Conservation (phyloP, 495 filamentous ascomycete species). For the Aspergillus panamensis region DNA sequence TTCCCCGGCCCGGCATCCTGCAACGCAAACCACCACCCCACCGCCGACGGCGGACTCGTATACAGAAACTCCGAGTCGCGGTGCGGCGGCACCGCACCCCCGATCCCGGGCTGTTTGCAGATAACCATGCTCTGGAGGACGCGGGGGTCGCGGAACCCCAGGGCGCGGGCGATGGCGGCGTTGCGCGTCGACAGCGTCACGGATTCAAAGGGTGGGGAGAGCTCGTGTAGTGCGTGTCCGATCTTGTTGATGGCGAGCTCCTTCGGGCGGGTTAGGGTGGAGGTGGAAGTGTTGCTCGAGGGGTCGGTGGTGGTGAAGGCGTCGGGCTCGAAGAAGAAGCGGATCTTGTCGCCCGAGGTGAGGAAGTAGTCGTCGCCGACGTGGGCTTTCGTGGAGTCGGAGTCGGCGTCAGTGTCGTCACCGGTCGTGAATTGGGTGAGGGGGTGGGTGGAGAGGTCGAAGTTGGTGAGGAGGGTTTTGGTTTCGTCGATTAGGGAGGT, state of each 20-base stretch:
- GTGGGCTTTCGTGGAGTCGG: conserved; percentile 45
- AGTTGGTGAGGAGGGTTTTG: conserved; percentile 64
- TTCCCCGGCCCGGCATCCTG: conserved; percentile 85
- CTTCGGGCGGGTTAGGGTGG: conserved; percentile 67
- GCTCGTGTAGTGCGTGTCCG: conserved; percentile 79
- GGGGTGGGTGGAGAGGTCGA: conserved; percentile 76
- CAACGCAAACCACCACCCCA: conserved; percentile 94
- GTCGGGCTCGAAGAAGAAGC: conserved; percentile 95
- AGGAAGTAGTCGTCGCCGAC: conserved; percentile 97
- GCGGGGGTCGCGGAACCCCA: conserved; percentile 72
- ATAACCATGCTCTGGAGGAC: conserved; percentile 95
- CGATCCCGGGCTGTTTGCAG: conserved; percentile 96
- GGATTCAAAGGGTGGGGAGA: conserved; percentile 66
- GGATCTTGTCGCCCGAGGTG: conserved; percentile 78
- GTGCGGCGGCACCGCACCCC: conserved; percentile 80
- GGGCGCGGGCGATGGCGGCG: conserved; percentile 61
- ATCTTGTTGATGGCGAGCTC: conserved; percentile 91
- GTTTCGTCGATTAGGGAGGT: conserved; percentile 69
- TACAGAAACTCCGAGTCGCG: conserved; percentile 93
- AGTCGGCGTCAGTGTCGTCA: conserved; percentile 36
- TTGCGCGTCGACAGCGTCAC: conserved; percentile 54
- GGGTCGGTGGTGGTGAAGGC: conserved; percentile 43
- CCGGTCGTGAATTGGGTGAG: conserved; percentile 91
- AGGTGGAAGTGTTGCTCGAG: no score
- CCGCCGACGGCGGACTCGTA: conserved; percentile 82